phyloP scores from a whole-genome alignment of 495 filamentous ascomycete genomes.

The Penicillium ucsense region DNA sequence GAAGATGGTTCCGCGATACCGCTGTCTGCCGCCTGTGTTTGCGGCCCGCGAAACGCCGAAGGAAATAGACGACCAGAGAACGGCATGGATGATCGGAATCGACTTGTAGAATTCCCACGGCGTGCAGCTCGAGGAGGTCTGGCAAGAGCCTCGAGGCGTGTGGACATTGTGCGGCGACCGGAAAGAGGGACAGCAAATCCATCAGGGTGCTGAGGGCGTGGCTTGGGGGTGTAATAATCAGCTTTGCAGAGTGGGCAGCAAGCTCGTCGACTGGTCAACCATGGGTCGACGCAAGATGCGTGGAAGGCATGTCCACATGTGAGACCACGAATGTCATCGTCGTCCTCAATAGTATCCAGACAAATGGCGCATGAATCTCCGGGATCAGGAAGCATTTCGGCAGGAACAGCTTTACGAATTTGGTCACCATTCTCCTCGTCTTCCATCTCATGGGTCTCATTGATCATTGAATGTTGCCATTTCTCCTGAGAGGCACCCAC shows the following conservation, averaged over 20 bases:
- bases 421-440: slow-evolving; percentile 79
- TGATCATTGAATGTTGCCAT: slow-evolving; percentile 11
- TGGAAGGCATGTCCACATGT: slow-evolving; percentile 97
- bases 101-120: slow-evolving; percentile 1
- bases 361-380: slow-evolving; percentile 97
- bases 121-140: slow-evolving; percentile 14
- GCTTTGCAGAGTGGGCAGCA: slow-evolving; percentile 97
- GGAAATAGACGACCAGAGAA: slow-evolving; percentile 13
- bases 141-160: slow-evolving; percentile 6
- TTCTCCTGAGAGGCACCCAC: slow-evolving; percentile 6
- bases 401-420: slow-evolving; percentile 70
- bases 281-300: slow-evolving; percentile 86
- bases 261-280: slow-evolving; percentile 84
- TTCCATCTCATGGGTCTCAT: slow-evolving; percentile 24
- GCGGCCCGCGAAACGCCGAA: background rate
- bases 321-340: slow-evolving; percentile 89
- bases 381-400: slow-evolving; percentile 73
- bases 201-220: slow-evolving; percentile 36
- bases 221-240: slow-evolving; percentile 89
- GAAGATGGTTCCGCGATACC: too few relatives aligned
- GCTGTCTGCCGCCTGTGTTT: background rate
- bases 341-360: slow-evolving; percentile 83
- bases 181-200: slow-evolving; percentile 5
- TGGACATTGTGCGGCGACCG: slow-evolving; percentile 6
- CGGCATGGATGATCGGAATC: slow-evolving; percentile 8